Evolutionary conservation across 805 yeast species (phyloP).

Genomic region (Lipomyces spencermartinsiae): DNA sequence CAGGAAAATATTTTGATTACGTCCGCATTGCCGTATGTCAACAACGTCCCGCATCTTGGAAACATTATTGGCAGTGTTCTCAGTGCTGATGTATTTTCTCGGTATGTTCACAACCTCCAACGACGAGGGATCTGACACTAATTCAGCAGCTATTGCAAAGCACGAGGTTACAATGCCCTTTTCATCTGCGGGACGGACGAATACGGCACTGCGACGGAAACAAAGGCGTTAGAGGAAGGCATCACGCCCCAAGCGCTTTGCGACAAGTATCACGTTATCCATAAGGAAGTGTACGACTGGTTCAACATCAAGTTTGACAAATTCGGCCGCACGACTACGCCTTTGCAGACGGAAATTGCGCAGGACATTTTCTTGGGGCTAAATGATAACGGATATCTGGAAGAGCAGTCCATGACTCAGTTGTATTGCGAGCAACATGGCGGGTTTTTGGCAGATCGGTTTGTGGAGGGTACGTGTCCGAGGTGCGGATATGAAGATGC

Average conservation of each 20-base stretch:
- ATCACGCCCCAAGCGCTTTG: conserved; percentile 88
- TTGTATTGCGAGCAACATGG: conserved; percentile 89
- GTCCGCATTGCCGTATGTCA: conserved; percentile 96
- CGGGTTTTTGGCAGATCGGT: conserved; percentile 93
- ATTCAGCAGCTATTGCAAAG: conserved; percentile 72
- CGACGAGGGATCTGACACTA: neutral
- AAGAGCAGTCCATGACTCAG: conserved; percentile 87
- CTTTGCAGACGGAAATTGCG: conserved; percentile 88
- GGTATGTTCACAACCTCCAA: conserved; percentile 51
- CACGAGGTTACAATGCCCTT: conserved; percentile 84
- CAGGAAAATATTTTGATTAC: conserved; percentile 87
- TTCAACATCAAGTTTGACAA: conserved; percentile 92
- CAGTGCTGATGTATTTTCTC: conserved; percentile 88
- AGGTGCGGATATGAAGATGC: conserved; percentile 95
- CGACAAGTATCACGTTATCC: conserved; percentile 86
- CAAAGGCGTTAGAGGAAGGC: conserved; percentile 94
- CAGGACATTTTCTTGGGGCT: conserved; percentile 87
- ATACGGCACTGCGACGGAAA: conserved; percentile 99
- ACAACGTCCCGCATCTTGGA: conserved; percentile 98
- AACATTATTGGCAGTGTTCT: conserved; percentile 94
- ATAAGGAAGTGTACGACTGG: conserved; percentile 93
- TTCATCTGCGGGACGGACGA: conserved; percentile 98
- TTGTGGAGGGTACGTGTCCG: conserved; percentile 97
- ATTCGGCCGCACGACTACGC: conserved; percentile 96
- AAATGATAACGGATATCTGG: conserved; percentile 76